These are phyloP conservation scores for Lasiosphaeris hirsuta DNA, from an alignment of 495 filamentous ascomycete species.

Conservation along the genomic window DNA sequence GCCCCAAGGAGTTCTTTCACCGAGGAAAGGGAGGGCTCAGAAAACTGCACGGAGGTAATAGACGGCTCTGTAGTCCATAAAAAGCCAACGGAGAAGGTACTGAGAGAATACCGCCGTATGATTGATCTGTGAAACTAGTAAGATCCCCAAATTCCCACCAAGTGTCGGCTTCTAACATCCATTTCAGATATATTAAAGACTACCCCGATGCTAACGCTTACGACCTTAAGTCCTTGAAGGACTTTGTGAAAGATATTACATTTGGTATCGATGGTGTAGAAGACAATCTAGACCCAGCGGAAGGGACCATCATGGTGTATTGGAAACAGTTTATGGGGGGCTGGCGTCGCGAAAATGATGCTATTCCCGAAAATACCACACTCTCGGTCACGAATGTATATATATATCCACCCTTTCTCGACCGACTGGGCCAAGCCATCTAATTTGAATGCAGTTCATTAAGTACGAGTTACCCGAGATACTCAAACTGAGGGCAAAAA, in stretches of 20 bases:
- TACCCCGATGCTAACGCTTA: neutral
- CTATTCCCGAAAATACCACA: slow-evolving; percentile 8
- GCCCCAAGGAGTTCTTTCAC: slow-evolving; percentile 10
- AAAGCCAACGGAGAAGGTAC: slow-evolving; percentile 7
- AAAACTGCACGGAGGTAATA: slow-evolving; percentile 11
- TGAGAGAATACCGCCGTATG: slow-evolving; percentile 8
- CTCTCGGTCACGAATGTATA: slow-evolving; percentile 5
- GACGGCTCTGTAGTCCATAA: slow-evolving; percentile 15
- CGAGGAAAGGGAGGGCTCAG: slow-evolving; percentile 5
- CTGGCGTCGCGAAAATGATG: slow-evolving; percentile 7
- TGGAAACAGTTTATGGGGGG: slow-evolving; percentile 10
- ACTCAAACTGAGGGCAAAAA: slow-evolving; percentile 6
- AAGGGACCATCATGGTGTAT: slow-evolving; percentile 4
- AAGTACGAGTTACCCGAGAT: slow-evolving; percentile 11
- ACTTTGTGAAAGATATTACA: too few relatives aligned
- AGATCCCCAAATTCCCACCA: slow-evolving; percentile 5
- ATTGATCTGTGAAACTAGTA: slow-evolving; percentile 12
- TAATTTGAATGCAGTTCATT: slow-evolving; percentile 1
- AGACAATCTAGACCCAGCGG: slow-evolving; percentile 6
- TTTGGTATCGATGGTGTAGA: neutral
- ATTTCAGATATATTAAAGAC: slow-evolving; percentile 12
- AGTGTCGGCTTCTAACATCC: slow-evolving; percentile 2
- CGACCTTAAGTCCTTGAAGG: slow-evolving; percentile 10
- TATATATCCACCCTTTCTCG: slow-evolving; percentile 1
- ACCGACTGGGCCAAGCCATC: neutral